Evolutionary conservation across 805 yeast genomes (phyloP).

Genomic region (Metschnikowia similis): DNA sequence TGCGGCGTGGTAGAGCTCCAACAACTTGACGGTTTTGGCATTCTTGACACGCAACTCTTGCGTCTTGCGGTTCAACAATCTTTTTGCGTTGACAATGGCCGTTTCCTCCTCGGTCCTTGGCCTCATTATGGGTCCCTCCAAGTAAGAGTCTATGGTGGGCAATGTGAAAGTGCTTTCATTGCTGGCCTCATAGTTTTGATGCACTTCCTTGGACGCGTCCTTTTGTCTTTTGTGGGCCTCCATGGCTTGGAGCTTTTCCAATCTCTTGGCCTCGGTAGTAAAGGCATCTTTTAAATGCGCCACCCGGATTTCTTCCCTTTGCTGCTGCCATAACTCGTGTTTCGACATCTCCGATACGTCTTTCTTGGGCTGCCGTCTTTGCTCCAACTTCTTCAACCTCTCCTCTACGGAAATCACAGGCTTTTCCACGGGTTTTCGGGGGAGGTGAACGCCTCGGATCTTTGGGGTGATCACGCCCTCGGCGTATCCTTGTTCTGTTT

Average conservation of each 20-base stretch:
- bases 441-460: conserved; percentile 42
- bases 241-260: conserved; percentile 34
- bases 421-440: conserved; percentile 52
- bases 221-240: conserved; percentile 25
- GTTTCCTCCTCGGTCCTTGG: conserved; percentile 69
- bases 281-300: conserved; percentile 63
- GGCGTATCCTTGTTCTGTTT: conserved; percentile 62
- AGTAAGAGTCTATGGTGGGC: conserved; percentile 70
- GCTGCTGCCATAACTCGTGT: conserved; percentile 44
- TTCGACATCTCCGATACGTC: conserved; percentile 27
- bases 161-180: conserved; percentile 62
- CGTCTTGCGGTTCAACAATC: conserved; percentile 61
- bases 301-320: conserved; percentile 66
- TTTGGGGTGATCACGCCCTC: conserved; percentile 64
- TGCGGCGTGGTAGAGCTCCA: conserved; percentile 70
- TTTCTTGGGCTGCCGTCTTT: conserved; percentile 24
- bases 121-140: conserved; percentile 68
- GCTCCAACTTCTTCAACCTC: conserved; percentile 56
- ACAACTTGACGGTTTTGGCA: conserved; percentile 49
- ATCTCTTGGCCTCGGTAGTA: conserved; percentile 47
- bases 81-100: conserved; percentile 51
- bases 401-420: conserved; percentile 56
- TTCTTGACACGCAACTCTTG: conserved; percentile 50
- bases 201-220: conserved; percentile 24
- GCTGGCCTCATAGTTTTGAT: conserved; percentile 35